Base-by-base conservation (phyloP, 1,284 basidiomycete species). In the Ceratobasidium sp. region DNA sequence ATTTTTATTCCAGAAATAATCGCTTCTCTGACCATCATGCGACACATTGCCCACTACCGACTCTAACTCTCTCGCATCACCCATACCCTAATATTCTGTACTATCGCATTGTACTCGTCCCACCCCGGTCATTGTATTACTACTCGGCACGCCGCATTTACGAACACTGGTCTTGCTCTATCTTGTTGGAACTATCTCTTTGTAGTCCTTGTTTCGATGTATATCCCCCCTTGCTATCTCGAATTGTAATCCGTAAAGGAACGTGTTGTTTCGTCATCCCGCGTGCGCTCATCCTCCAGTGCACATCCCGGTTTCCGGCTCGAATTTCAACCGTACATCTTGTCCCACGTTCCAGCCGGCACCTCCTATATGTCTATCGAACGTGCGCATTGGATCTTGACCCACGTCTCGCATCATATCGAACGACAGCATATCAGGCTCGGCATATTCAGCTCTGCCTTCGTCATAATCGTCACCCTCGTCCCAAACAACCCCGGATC, bases 41-140 rank as follows among this genome's bases (percentile, higher is more conserved):
- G 60, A 40, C 60, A 65, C 49, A 65, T 65, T 29, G 35, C 60
- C 32, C 60, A 65, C 20, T 53, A 65, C 49, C 47, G 60, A 52
- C 60, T 65, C 32, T 65, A 65, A 53, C 27, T 42, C 35, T 20
- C 12, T 38, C 34, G 32, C 35, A 15, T 22, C 13, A 20, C 8
- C 10, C 22, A 8, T 8, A 20, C 20, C 45, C 45, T 12, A 47
- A 47, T 12, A 8, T 17, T 8, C 38, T 17, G 10, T 47, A 22
- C 45, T 47, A 47, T 20, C 38, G 22, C 45, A 8, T 22, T 47
- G 45, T 47, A 47, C 45, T 17, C 38, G 17, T 47, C 20, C 45
- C 10, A 8, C 10, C 45, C 10, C 45, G 10, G 45, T 47, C 10
- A 8, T 47, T 47, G 45, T 47, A 47, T 47, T 47, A 15, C n/a